Conservation (phyloP, 148 eudicot genomes). For the Amaranthus hypochondriacus region DNA sequence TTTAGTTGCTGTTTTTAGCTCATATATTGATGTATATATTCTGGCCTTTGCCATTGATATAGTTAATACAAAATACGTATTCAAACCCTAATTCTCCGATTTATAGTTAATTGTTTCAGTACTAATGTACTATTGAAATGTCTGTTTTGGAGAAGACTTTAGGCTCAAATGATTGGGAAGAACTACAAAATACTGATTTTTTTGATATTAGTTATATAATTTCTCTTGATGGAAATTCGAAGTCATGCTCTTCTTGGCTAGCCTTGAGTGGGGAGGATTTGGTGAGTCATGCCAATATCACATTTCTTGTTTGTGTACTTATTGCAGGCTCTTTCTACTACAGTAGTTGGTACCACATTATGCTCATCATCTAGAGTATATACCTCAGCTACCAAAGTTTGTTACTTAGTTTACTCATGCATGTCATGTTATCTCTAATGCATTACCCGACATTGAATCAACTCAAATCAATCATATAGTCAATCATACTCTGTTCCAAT, state of each 20-base stretch:
- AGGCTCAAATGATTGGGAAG: constrained; percentile 80
- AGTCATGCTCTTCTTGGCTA: constrained; percentile 53
- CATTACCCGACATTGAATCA: too few relatives aligned
- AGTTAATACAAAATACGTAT: too few relatives aligned
- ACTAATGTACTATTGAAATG: constrained; percentile 24
- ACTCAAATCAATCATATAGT: too few relatives aligned
- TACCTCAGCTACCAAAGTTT: constrained; percentile 43
- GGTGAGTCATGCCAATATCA: constrained; percentile 37
- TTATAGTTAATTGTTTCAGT: too few relatives aligned
- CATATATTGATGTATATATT: too few relatives aligned
- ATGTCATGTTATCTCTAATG: too few relatives aligned
- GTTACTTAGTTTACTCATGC: too few relatives aligned
- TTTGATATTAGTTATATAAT: constrained; percentile 33
- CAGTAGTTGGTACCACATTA: constrained; percentile 75
- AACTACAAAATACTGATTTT: constrained; percentile 36
- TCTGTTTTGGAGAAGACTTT: constrained; percentile 53
- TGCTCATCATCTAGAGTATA: constrained; percentile 86
- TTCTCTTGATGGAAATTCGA: constrained; percentile 61
- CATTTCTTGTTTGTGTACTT: constrained; percentile 89
- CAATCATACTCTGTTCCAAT: too few relatives aligned
- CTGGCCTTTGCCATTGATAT: too few relatives aligned
- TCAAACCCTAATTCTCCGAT: too few relatives aligned
- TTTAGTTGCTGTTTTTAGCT: too few relatives aligned
- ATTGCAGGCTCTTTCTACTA: constrained; percentile 81
- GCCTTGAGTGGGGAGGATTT: constrained; percentile 53